phyloP scores from a whole-genome alignment of 192 early-diverging fungal species.

The Funneliformis geosporum region DNA sequence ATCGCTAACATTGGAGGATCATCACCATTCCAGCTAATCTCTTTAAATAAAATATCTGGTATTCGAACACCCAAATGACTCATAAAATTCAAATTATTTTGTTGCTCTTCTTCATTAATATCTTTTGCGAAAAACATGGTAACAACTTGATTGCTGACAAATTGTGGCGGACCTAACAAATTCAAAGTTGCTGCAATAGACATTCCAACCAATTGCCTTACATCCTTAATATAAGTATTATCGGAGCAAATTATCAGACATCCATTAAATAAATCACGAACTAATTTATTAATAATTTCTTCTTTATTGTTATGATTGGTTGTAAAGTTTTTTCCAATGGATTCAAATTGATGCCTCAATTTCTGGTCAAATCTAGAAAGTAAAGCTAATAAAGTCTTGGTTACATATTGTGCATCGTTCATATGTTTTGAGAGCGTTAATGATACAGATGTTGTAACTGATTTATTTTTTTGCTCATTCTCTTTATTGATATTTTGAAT shows the following conservation, averaged over 20 bases:
- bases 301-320: not conserved
- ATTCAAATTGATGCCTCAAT: conserved; percentile 25
- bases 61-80: conserved; percentile 4
- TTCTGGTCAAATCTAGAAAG: conserved; percentile 31
- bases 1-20: conserved; percentile 40
- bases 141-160: conserved; percentile 27
- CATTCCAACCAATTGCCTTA: conserved; percentile 47
- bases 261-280: conserved; percentile 26
- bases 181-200: conserved; percentile 38
- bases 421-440: conserved; percentile 32
- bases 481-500: not conserved
- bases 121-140: conserved; percentile 34
- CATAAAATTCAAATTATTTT: not conserved
- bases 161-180: conserved; percentile 5
- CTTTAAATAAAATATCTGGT: conserved; percentile 1
- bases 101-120: not conserved
- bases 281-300: not conserved
- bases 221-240: conserved; percentile 38
- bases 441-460: not conserved
- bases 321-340: not conserved
- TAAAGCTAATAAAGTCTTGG: conserved; percentile 42
- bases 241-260: conserved; percentile 31
- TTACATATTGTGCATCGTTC: conserved; percentile 41
- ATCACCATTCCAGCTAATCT: conserved; percentile 33
- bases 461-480: not conserved